phyloP scores from a whole-genome alignment of 495 filamentous ascomycete genomes.

The Aspergillus funiculosus region DNA sequence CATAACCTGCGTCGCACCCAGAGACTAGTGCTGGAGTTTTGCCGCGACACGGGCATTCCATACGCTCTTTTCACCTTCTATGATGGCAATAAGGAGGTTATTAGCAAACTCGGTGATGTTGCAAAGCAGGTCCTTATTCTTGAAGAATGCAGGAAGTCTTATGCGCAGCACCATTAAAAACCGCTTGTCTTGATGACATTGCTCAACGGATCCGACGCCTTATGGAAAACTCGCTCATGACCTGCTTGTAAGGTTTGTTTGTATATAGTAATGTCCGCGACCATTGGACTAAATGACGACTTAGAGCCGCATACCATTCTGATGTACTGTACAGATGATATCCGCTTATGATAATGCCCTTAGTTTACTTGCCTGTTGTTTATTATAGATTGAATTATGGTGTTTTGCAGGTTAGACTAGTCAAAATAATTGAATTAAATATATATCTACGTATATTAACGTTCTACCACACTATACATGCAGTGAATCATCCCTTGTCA shows the following conservation, averaged over 20 bases:
- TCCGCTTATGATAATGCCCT: slow-evolving; percentile 5
- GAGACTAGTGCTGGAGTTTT: slow-evolving; percentile 81
- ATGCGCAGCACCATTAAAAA: slow-evolving; percentile 35
- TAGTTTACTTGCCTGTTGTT: neutral
- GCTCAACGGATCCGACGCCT: neutral
- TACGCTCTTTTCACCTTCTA: slow-evolving; percentile 94
- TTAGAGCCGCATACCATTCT: neutral
- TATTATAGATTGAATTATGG: neutral
- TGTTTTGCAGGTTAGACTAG: neutral
- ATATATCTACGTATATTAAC: no score
- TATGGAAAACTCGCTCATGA: neutral
- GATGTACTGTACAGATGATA: slow-evolving; percentile 8
- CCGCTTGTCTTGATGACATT: neutral
- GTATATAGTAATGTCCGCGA: slow-evolving; percentile 3
- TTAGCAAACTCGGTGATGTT: slow-evolving; percentile 78
- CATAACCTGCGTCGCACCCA: slow-evolving; percentile 87
- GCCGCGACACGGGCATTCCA: slow-evolving; percentile 82
- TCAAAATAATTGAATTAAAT: no score
- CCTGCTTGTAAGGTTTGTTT: neutral
- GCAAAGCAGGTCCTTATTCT: slow-evolving; percentile 81
- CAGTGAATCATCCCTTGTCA: no score
- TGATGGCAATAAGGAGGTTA: slow-evolving; percentile 84
- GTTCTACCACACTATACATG: no score
- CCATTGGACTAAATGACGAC: neutral
- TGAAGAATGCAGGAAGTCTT: slow-evolving; percentile 72